Percentiles rank a stretch among this genome's conserved stretches.
Evolutionary conservation across 148 eudicot species (phyloP).

Genomic region (Agrostemma githago): DNA sequence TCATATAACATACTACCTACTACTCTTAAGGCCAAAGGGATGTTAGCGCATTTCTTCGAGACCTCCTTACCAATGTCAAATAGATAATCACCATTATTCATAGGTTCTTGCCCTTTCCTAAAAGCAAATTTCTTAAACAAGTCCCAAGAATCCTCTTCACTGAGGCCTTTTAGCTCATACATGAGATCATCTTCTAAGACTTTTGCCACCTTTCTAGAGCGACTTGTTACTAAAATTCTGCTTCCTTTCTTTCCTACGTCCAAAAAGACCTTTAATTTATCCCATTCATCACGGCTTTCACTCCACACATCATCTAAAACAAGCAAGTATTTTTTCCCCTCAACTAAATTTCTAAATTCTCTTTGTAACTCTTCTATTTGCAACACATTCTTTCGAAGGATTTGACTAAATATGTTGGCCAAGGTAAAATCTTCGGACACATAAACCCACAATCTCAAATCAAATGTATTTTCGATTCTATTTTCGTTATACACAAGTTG

Average conservation of each 20-base stretch:
- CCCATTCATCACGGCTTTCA: conserved; percentile 2
- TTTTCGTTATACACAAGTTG: conserved; percentile 1
- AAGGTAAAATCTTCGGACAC: conserved; percentile 6
- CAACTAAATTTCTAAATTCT: conserved; percentile 7
- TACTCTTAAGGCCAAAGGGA: too few relatives aligned
- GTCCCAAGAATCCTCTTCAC: conserved; percentile 5
- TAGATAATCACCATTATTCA: not conserved
- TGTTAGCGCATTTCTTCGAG: too few relatives aligned
- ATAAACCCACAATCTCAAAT: conserved; percentile 5
- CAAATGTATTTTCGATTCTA: conserved; percentile 1
- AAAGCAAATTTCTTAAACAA: conserved; percentile 9
- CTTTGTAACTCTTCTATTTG: not conserved
- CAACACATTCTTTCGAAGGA: not conserved
- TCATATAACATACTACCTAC: too few relatives aligned
- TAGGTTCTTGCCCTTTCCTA: not conserved
- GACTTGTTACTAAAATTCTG: not conserved
- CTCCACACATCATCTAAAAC: not conserved
- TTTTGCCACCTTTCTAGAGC: too few relatives aligned
- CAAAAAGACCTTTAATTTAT: not conserved
- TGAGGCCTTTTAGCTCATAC: conserved; percentile 19
- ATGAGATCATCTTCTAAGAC: not conserved
- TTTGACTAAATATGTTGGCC: not conserved
- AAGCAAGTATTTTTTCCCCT: not conserved
- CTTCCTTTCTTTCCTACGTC: not conserved
- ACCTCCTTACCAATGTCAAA: conserved; percentile 13